Evolutionary conservation across 75 land plant genomes (phyloP), one percentile per base, ranked within the genome.

Genomic region (Pinus tabuliformis): DNA sequence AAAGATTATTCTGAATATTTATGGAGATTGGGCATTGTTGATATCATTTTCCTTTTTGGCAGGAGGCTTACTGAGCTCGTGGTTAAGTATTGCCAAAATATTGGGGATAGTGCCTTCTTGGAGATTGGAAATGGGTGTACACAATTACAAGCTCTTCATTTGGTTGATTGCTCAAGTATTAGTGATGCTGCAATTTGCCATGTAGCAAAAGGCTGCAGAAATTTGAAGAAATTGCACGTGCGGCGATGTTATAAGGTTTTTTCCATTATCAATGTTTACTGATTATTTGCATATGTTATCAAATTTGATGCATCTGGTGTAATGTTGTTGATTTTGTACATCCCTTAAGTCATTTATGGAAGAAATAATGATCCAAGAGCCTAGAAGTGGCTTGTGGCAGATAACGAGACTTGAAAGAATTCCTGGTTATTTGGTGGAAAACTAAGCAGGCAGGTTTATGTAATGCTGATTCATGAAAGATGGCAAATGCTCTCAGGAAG

Each of bases 171-270:
- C 77, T 74, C 89, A 7, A 77, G 83, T 24, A 83, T 95, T 71
- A 88, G 93, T 72, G 96, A 95, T 84, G 89, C 81, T 54, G 90
- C 88, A 5, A 84, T 95, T 20, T 83, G 86, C 57, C 60, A 72
- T 60, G 89, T 95, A 58, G 98, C 94, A 59, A 63, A 63, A 39
- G 98, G 98, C 20, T 95, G 96, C 81, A 75, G 52, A 18, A 83
- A 84, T 56, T 82, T 95, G 77, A 91, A 83, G 79, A 91, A 91
- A 86, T 87, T 95, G 64, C 96, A 95, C 62, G 85, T 95, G 75
- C 86, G 98, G 3, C 91, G 98, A 62, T 95, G 98, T 75, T 93
- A 93, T 61, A 87, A 95, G 96, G 98, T 95, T n/a, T 39, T 12
- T 54, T 39, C 76, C 54, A 20, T 58, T 18, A 56, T 18, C 57